These are phyloP conservation scores for Candida chauliodis DNA, from an alignment of 805 yeast genomes.

Conservation along the genomic window DNA sequence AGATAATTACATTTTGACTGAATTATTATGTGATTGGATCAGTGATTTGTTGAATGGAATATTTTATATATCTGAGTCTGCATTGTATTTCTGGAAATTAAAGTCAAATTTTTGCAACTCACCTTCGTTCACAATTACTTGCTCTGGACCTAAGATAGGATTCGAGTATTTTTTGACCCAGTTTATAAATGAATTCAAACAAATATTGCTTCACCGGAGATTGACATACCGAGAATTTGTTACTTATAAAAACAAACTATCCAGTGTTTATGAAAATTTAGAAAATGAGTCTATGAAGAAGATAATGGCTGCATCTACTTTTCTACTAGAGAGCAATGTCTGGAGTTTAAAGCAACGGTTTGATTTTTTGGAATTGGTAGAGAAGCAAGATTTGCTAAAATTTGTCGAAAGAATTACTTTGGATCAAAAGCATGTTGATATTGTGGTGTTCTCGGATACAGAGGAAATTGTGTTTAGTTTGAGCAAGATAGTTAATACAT, in stretches of 20 bases:
- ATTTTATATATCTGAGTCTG: slow-evolving; percentile 52
- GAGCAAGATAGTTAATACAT: slow-evolving; percentile 16
- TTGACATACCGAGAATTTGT: slow-evolving; percentile 33
- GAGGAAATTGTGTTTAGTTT: slow-evolving; percentile 10
- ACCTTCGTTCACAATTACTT: slow-evolving; percentile 47
- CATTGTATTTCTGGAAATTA: slow-evolving; percentile 57
- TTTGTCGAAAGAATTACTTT: slow-evolving; percentile 26
- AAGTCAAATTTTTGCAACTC: slow-evolving; percentile 54
- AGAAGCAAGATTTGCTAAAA: slow-evolving; percentile 27
- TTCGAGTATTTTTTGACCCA: slow-evolving; percentile 28
- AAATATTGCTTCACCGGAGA: slow-evolving; percentile 10
- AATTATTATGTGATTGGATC: slow-evolving; percentile 49
- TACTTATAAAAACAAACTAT: slow-evolving; percentile 44
- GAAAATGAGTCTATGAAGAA: slow-evolving; percentile 21
- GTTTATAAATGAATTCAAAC: slow-evolving; percentile 30
- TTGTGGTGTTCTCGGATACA: slow-evolving; percentile 29
- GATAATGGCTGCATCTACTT: slow-evolving; percentile 39
- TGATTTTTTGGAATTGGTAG: slow-evolving; percentile 52
- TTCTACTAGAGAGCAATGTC: slow-evolving; percentile 52
- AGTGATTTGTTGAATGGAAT: slow-evolving; percentile 34
- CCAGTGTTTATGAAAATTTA: slow-evolving; percentile 46
- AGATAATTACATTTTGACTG: slow-evolving; percentile 43
- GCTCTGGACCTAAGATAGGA: slow-evolving; percentile 50
- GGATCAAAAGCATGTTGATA: slow-evolving; percentile 29
- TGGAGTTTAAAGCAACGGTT: slow-evolving; percentile 55